Conservation (phyloP, 2,329 filamentous ascomycete genomes). For the Trichoderma simmonsii region DNA sequence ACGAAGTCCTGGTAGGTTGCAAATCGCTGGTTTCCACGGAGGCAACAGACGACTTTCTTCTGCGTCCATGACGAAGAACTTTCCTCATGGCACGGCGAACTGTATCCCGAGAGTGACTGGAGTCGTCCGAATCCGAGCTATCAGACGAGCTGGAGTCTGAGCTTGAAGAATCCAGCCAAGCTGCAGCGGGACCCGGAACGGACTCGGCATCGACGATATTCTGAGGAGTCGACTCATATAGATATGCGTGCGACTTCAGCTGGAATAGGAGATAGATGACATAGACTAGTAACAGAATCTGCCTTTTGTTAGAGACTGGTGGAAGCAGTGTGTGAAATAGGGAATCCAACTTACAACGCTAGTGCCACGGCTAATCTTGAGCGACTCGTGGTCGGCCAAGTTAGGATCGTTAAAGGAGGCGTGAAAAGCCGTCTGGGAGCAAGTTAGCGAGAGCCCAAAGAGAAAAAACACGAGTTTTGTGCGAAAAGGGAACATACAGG, state of each 20-base stretch:
- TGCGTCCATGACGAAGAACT: conserved; percentile 66
- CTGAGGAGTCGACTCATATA: conserved; percentile 90
- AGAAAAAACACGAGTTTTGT: conserved; percentile 23
- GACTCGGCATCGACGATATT: conserved; percentile 90
- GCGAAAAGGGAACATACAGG: conserved; percentile 53
- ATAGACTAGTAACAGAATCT: conserved; percentile 79
- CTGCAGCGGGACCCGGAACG: conserved; percentile 77
- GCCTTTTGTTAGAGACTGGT: neutral
- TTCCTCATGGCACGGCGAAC: conserved; percentile 73
- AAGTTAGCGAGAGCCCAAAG: conserved; percentile 27
- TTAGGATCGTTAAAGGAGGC: conserved; percentile 68
- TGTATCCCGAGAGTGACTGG: conserved; percentile 55
- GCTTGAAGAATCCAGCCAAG: conserved; percentile 72
- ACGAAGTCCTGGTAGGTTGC: conserved; percentile 38
- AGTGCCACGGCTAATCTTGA: conserved; percentile 85
- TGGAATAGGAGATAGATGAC: conserved; percentile 83
- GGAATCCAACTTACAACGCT: conserved; percentile 62
- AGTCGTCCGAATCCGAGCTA: conserved; percentile 66
- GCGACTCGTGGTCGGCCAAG: conserved; percentile 65
- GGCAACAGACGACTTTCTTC: conserved; percentile 73
- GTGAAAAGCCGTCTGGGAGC: conserved; percentile 75
- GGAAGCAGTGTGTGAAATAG: neutral
- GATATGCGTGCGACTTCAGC: conserved; percentile 85
- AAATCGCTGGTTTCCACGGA: conserved; percentile 56
- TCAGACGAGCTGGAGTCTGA: conserved; percentile 56